Evolutionary conservation across 1,139 yeast species (phyloP), one percentile per base, ranked within the genome.

Genomic region (Pichia sp.): DNA sequence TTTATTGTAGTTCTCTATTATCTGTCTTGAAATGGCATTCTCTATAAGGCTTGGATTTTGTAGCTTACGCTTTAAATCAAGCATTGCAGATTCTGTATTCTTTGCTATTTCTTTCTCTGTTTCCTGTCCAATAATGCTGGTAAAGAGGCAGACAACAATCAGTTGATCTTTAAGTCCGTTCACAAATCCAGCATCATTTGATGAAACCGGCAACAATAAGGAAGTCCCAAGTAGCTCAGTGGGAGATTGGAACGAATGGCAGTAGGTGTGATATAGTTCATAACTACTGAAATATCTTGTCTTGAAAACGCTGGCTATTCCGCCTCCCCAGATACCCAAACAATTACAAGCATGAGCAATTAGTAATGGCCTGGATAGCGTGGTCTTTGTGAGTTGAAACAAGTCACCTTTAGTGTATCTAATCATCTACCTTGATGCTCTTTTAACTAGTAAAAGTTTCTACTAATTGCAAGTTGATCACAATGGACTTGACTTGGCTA

Each of bases 311-410:
- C 73, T 73, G 0, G 92, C 93, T 2, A 89, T 80, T 0, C 96
- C 96, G 0, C 88, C 93, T 4, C 95, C 95, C 96, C 96, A 89
- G 0, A 77, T 66, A 0, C 96, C 96, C 40, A 76, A 74, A 53
- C 90, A 84, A 64, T 89, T 89, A 65, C 96, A 89, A 0, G 96
- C 84, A 66, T 89, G 96, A 1, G 85, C 86, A 10, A 82, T 69
- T 2, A 84, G 69, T 0, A 79, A 59, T 8, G 72, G 71, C 2
- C 43, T 45, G 8, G 29, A 41, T 4, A 26, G 15, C 5, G 38
- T 45, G 1, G 59, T 26, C 31, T 52, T 56, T 0, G 71, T 64
- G 29, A 77, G 75, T 16, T 71, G 63, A 60, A 86, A 84, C 13
- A 86, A 67, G 62, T 86, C 87, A 1, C 90, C 90, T 54, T 74